These are phyloP conservation scores for Talaromyces sp. DNA, from an alignment of 2,329 filamentous ascomycete species.

Conservation along the genomic window DNA sequence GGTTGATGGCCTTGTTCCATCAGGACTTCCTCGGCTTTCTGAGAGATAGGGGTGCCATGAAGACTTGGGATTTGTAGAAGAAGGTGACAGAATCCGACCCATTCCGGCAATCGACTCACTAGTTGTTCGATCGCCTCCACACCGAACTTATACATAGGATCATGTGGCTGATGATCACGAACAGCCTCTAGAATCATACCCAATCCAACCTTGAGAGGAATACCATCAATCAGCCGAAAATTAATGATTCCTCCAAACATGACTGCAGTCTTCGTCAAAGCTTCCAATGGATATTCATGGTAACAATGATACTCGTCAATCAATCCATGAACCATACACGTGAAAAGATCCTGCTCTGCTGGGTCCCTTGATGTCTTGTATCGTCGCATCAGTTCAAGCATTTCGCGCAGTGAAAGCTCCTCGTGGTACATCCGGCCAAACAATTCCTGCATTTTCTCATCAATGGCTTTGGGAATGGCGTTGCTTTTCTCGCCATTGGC, in stretches of 20 bases:
- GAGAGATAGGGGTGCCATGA: conserved; percentile 79
- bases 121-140: conserved; percentile 92
- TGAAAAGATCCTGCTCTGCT: conserved; percentile 88
- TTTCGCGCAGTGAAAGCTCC: conserved; percentile 79
- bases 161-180: conserved; percentile 74
- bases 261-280: conserved; percentile 90
- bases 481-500: conserved; percentile 80
- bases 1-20: conserved; percentile 62
- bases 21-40: conserved; percentile 77
- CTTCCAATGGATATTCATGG: conserved; percentile 91
- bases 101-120: conserved; percentile 77
- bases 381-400: conserved; percentile 77
- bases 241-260: conserved; percentile 96
- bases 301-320: conserved; percentile 98
- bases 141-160: conserved; percentile 97
- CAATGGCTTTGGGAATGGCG: conserved; percentile 71
- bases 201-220: conserved; percentile 89
- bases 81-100: conserved; percentile 91
- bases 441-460: conserved; percentile 91
- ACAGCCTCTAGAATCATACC: conserved; percentile 98
- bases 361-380: conserved; percentile 87
- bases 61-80: conserved; percentile 79
- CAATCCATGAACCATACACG: conserved; percentile 96
- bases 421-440: conserved; percentile 98
- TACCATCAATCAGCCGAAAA: conserved; percentile 82